These are phyloP conservation scores for Rheum nobile DNA, from an alignment of 148 eudicot genomes.

Conservation along the genomic window DNA sequence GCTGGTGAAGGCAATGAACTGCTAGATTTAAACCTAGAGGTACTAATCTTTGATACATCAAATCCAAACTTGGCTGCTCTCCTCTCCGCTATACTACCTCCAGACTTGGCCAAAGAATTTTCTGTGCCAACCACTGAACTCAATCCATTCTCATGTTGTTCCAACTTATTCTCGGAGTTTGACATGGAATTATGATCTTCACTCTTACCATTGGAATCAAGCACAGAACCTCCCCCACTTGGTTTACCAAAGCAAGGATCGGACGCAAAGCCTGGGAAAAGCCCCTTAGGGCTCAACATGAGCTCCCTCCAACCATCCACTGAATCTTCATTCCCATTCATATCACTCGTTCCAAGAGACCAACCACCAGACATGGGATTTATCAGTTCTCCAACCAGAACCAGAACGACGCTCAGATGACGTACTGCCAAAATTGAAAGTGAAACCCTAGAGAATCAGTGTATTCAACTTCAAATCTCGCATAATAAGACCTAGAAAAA, in stretches of 20 bases:
- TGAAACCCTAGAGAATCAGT: slow-evolving; percentile 9
- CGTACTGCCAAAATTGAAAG: background rate
- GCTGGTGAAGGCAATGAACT: slow-evolving; percentile 24
- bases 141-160: slow-evolving; percentile 6
- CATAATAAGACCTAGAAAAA: background rate
- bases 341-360: slow-evolving; percentile 9
- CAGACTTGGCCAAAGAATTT: slow-evolving; percentile 2
- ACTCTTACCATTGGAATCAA: slow-evolving; percentile 1
- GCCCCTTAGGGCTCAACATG: slow-evolving; percentile 9
- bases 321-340: slow-evolving; percentile 15
- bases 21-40: slow-evolving; percentile 16
- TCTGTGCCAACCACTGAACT: background rate
- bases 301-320: slow-evolving; percentile 18
- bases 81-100: slow-evolving; percentile 52
- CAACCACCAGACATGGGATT: slow-evolving; percentile 3
- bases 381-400: background rate
- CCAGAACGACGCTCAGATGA: slow-evolving; percentile 1
- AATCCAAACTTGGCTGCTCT: slow-evolving; percentile 44
- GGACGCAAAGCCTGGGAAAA: slow-evolving; percentile 10
- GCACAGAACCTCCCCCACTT: slow-evolving; percentile 6
- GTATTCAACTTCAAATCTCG: background rate
- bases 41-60: slow-evolving; percentile 30
- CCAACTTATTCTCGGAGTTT: slow-evolving; percentile 1
- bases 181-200: slow-evolving; percentile 5
- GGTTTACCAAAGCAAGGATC: slow-evolving; percentile 7